Evolutionary conservation across 305 asterid species (phyloP), one percentile per base, ranked within the genome.

Genomic region (Striga hermonthica): DNA sequence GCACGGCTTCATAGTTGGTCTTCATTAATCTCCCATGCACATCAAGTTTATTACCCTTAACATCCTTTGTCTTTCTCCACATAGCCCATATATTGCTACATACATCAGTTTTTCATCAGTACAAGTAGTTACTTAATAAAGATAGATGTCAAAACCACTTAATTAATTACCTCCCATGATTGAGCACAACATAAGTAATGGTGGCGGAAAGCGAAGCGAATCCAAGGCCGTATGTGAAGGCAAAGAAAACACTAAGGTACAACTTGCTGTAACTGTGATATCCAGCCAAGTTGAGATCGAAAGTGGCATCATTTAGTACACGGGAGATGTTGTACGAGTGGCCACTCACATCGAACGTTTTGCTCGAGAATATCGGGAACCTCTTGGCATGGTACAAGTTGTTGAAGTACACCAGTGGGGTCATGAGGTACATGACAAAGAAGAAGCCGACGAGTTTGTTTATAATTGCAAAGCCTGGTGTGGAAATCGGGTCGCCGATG

Each of bases 1-100:
- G 95, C 40, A 88, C 92, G 2, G 68, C 0, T 3, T 67, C 73
- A 43, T 88, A 88, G 80, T 84, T 84, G 67, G 56, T 76, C 72
- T 79, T 84, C 93, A 88, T 88, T 6, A 82, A 34, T 65, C 84
- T 82, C 2, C 86, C 79, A 71, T 85, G 95, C 70, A 85, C 80
- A 11, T 83, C 95, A 47, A 70, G 8, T 39, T 71, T 81, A 7
- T 59, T 55, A 6, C 48, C 34, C 10, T 71, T 9, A 7, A 38
- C 40, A 4, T 13, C 62, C 69, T 68, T 74, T 0, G 84, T 63
- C 60, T 83, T 84, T 8, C 13, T 61, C 79, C 83, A 75, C 13
- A 79, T 13, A 4, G 66, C 16, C 89, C 80, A 75, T 7, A 84
- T 81, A 1, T 80, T 70, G 66, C 95, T 86, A 70, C 31, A 3